Conservation (phyloP, 108 stramenopile genomes). For the Pseudonitzschia multiseries region DNA sequence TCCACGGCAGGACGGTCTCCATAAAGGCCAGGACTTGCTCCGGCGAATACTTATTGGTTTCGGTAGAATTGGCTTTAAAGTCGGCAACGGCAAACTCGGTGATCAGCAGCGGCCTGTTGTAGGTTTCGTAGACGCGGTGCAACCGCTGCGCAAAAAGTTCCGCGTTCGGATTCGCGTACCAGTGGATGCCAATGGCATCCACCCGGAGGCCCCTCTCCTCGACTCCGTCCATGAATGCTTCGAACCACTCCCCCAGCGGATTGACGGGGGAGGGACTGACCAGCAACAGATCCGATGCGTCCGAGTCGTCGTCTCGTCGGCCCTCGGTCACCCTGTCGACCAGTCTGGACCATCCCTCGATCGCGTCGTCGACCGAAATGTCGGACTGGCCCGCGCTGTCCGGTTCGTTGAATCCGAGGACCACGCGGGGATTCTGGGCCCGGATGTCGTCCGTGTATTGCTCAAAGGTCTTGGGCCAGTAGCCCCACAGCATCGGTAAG, state of each 20-base stretch:
- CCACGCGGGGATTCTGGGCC: neutral
- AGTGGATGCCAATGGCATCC: slow-evolving; percentile 32
- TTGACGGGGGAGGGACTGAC: slow-evolving; percentile 31
- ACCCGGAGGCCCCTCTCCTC: slow-evolving; percentile 14
- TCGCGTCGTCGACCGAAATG: slow-evolving; percentile 16
- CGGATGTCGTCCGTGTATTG: neutral
- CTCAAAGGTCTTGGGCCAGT: neutral
- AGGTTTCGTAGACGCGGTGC: neutral
- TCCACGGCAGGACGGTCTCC: slow-evolving; percentile 25
- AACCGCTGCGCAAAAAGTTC: slow-evolving; percentile 10
- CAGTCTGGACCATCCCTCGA: slow-evolving; percentile 24
- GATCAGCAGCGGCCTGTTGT: slow-evolving; percentile 20
- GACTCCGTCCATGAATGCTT: slow-evolving; percentile 18
- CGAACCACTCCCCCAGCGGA: slow-evolving; percentile 20
- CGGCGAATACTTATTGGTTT: slow-evolving; percentile 24
- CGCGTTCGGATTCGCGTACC: slow-evolving; percentile 23
- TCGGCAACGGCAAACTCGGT: slow-evolving; percentile 39
- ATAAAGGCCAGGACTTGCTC: slow-evolving; percentile 17
- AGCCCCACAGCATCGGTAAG: slow-evolving; percentile 36
- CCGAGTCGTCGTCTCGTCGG: neutral
- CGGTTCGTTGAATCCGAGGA: slow-evolving; percentile 37
- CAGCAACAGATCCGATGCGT: neutral
- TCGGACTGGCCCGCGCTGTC: slow-evolving; percentile 27
- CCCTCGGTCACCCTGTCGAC: neutral
- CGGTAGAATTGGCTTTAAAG: slow-evolving; percentile 11